Evolutionary conservation across 108 stramenopile species (phyloP), one percentile per base, ranked within the genome.

Genomic region (Skeletonema grethae): DNA sequence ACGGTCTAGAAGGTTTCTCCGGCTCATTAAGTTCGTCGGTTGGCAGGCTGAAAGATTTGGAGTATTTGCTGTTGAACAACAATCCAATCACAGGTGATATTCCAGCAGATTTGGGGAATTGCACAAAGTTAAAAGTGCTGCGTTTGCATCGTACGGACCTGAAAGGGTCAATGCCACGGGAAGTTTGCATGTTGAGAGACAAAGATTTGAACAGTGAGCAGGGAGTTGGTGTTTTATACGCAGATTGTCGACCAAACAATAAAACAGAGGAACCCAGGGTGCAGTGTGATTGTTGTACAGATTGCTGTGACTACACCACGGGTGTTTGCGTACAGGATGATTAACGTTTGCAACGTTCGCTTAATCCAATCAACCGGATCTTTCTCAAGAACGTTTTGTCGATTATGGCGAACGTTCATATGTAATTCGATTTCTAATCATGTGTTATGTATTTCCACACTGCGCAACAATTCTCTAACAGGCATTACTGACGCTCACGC

Each of bases 221-320:
- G 24, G 25, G 48, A 20, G 65, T 34, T 5, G 29, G 9, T 6
- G 60, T 35, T 3, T 70, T 66, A 25, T 35, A 72, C 65, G 70
- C 77, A 11, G 77, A 79, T 62, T 79, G 77, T 65, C 43, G 70
- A 13, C 77, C 77, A n/a, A 72, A 72, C 45, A 72, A 79, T 65
- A 72, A 43, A 38, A 72, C 77, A 1, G 65, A 31, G 9, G 66
- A 59, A 30, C 77, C 77, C 9, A 72, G 11, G 41, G 36, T 79
- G 41, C 12, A 35, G 30, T 79, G 77, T 31, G 32, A 39, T 2
- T 79, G 77, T 62, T 79, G 77, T 38, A 36, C 70, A 8, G 70
- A 71, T 72, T 79, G 77, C 24, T 79, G 77, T 55, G 77, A 79
- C 64, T 65, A 79, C 39, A 61, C 70, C 28, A 59, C 60, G 6